These are phyloP conservation scores for Lyophyllum decastes DNA, from an alignment of 768 basidiomycete species.

Conservation along the genomic window DNA sequence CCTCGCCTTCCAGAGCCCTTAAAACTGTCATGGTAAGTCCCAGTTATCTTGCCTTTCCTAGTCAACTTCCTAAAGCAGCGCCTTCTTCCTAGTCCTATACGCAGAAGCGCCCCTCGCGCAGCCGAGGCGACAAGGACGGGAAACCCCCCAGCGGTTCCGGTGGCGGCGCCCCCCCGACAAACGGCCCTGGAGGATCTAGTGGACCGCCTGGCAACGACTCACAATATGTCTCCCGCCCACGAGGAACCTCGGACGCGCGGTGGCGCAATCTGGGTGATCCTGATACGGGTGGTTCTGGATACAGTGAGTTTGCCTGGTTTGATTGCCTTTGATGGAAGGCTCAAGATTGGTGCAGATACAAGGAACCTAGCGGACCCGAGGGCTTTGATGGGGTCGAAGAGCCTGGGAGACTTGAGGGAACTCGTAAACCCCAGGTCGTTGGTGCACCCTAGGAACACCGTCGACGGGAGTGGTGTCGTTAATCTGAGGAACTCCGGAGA, in stretches of 20 bases:
- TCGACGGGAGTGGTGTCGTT: background rate
- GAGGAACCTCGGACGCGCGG: constrained; percentile 76
- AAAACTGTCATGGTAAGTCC: constrained; percentile 79
- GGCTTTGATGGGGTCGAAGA: background rate
- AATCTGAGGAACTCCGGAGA: too few relatives aligned
- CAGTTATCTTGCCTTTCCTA: background rate
- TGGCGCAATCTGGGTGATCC: constrained; percentile 39
- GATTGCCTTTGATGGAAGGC: background rate
- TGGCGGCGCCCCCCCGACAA: constrained; percentile 33
- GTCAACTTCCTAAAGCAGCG: background rate
- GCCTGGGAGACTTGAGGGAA: background rate
- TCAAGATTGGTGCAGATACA: background rate
- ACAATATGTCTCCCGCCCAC: constrained; percentile 50
- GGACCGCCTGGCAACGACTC: constrained; percentile 23
- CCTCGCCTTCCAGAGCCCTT: constrained; percentile 51
- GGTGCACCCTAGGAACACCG: background rate
- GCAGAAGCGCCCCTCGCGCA: constrained; percentile 68
- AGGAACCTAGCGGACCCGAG: background rate
- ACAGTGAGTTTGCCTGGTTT: constrained; percentile 26
- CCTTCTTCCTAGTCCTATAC: constrained; percentile 63
- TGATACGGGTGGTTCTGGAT: constrained; percentile 24
- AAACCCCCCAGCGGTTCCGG: constrained; percentile 35
- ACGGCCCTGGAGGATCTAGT: constrained; percentile 25
- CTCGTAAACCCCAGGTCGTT: background rate
- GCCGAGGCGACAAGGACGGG: constrained; percentile 50